Evolutionary conservation across 441 rosid genomes (phyloP), one percentile per base, ranked within the genome.

Genomic region (Populus trichocarpa): DNA sequence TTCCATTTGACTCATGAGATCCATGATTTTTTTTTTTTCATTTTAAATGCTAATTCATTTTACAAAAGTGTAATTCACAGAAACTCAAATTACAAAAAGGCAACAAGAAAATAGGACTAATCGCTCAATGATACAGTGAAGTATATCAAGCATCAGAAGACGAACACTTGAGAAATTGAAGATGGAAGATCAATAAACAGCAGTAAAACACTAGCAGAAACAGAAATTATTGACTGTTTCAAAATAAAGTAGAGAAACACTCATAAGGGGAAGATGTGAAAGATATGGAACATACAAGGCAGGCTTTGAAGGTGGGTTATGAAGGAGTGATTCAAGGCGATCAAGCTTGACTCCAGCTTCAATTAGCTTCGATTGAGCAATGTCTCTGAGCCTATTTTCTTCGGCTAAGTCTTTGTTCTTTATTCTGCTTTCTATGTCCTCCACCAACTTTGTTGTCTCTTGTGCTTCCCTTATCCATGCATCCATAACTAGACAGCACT

Each of bases 401-500:
- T 75, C 77, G 6, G 36, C 64, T 1, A 69, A 65, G 32, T 67
- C 77, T 76, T 42, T 76, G 78, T 75, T 84, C 78, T 71, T 84
- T 57, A 81, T 77, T 71, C 78, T 84, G 69, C 33, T 75, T 69
- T 89, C 90, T 25, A 82, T 36, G 6, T 88, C 89, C 78, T 88
- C 89, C 66, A 88, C 71, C 76, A 84, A 65, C 12, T 63, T 78
- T 18, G 81, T 75, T 25, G 88, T 88, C 64, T 84, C 90, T 63
- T 80, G 84, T 20, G 91, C 90, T 83, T 89, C 91, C 65, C 84
- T 78, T 38, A 84, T 82, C 91, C 90, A 86, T 69, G 90, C 81
- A 85, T 89, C 91, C 30, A 70, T 70, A 11, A 23, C 71, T 35
- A 84, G 63, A 40, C 30, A 66, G 61, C 22, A 77, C 28, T 38